These are phyloP conservation scores for Pseudozyma thailandica DNA, from an alignment of 1,284 basidiomycete genomes.

Conservation along the genomic window DNA sequence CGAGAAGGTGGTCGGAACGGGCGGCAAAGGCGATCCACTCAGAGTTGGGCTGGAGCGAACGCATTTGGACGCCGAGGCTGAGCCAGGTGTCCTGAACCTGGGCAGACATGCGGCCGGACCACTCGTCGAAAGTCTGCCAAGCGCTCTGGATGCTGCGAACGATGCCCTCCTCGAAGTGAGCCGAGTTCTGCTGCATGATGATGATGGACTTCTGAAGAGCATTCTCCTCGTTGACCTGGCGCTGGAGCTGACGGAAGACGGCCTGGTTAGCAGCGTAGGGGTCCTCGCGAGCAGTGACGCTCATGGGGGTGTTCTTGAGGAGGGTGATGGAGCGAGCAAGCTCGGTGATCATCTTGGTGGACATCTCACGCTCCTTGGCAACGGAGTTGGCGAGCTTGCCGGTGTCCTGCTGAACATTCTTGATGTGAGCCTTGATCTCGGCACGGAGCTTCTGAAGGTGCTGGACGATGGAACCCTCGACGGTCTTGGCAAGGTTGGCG, in stretches of 20 bases:
- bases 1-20: constrained; percentile 91
- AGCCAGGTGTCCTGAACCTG: constrained; percentile 85
- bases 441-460: constrained; percentile 91
- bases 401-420: constrained; percentile 96
- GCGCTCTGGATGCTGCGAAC: constrained; percentile 94
- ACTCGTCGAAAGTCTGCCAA: constrained; percentile 97
- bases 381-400: constrained; percentile 93
- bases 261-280: constrained; percentile 83
- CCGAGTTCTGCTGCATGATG: constrained; percentile 97
- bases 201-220: constrained; percentile 97
- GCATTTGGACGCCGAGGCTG: constrained; percentile 81
- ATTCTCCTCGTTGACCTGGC: constrained; percentile 93
- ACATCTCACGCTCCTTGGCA: constrained; percentile 91
- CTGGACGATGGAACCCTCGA: constrained; percentile 97
- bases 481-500: constrained; percentile 92
- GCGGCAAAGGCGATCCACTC: constrained; percentile 98
- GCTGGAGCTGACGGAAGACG: constrained; percentile 87
- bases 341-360: constrained; percentile 86
- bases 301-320: constrained; percentile 95
- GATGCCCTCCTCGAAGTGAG: constrained; percentile 96
- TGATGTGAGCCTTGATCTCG: constrained; percentile 98
- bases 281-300: constrained; percentile 82
- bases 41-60: constrained; percentile 84
- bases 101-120: constrained; percentile 83
- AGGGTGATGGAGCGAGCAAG: constrained; percentile 86